Evolutionary conservation across 192 early-diverging fungal species (phyloP).

Genomic region (Umbelopsis sp.): DNA sequence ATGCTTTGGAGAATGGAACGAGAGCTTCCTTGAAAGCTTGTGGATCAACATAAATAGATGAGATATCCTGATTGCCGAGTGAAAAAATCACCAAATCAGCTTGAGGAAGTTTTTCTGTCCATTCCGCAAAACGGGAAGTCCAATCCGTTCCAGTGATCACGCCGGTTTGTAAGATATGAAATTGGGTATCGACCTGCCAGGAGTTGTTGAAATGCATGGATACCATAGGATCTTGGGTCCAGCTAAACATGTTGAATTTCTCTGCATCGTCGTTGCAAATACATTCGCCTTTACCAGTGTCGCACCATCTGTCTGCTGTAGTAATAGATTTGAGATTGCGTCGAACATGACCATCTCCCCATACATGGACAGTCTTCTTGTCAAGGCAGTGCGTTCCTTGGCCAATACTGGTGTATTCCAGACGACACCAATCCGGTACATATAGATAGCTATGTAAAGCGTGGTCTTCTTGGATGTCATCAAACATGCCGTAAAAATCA

Average conservation of each 20-base stretch:
- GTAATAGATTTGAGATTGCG: slow-evolving; percentile 32
- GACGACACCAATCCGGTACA: slow-evolving; percentile 31
- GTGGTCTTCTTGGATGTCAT: slow-evolving; percentile 27
- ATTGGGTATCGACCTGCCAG: slow-evolving; percentile 24
- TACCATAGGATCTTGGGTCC: slow-evolving; percentile 19
- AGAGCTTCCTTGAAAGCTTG: slow-evolving; percentile 17
- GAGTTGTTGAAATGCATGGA: slow-evolving; percentile 26
- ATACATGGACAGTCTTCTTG: slow-evolving; percentile 30
- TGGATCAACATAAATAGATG: slow-evolving; percentile 14
- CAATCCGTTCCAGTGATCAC: slow-evolving; percentile 1
- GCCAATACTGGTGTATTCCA: slow-evolving; percentile 30
- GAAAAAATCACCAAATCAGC: slow-evolving; percentile 32
- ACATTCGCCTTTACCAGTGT: slow-evolving; percentile 21
- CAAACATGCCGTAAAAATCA: slow-evolving; percentile 40
- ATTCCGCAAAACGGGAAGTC: background rate
- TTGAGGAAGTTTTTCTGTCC: background rate
- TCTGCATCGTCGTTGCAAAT: slow-evolving; percentile 30
- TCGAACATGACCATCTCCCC: slow-evolving; percentile 31
- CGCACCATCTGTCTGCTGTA: slow-evolving; percentile 32
- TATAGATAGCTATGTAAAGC: slow-evolving; percentile 20
- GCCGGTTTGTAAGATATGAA: slow-evolving; percentile 17
- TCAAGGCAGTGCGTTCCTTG: slow-evolving; percentile 27
- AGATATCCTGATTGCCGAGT: slow-evolving; percentile 31
- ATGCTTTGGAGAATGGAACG: background rate
- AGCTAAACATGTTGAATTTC: background rate